phyloP scores from a whole-genome alignment of 2,329 filamentous ascomycete genomes.

The Hypoxylon sp. region DNA sequence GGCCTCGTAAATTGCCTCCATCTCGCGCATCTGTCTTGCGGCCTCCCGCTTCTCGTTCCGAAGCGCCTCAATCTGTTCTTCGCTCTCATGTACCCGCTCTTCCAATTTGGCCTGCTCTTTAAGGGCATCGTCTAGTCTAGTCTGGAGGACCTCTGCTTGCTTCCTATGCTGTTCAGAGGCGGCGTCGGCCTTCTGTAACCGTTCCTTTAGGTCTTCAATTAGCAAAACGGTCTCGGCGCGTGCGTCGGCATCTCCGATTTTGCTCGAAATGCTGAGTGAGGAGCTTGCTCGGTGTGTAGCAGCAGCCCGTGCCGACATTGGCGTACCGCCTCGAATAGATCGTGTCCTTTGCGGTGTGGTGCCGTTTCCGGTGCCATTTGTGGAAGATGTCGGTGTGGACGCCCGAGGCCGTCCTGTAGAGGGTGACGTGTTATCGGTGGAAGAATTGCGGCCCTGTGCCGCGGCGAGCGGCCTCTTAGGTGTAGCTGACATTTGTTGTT shows the following conservation, averaged over 20 bases:
- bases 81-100: conserved; percentile 87
- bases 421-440: conserved; percentile 59
- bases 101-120: conserved; percentile 89
- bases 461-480: conserved; percentile 68
- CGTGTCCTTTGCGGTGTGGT: conserved; percentile 69
- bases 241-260: conserved; percentile 77
- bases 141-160: conserved; percentile 86
- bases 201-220: conserved; percentile 87
- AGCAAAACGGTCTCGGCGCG: conserved; percentile 84
- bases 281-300: conserved; percentile 72
- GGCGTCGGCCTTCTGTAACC: conserved; percentile 84
- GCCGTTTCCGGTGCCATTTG: conserved; percentile 59
- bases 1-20: conserved; percentile 92
- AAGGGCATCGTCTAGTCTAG: conserved; percentile 86
- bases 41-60: conserved; percentile 89
- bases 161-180: conserved; percentile 85
- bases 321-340: conserved; percentile 75
- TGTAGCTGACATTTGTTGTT: conserved; percentile 63
- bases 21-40: conserved; percentile 86
- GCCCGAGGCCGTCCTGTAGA: conserved; percentile 61
- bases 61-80: conserved; percentile 84
- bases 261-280: conserved; percentile 58
- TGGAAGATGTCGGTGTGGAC: conserved; percentile 64
- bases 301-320: conserved; percentile 80
- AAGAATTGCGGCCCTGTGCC: conserved; percentile 63